A percentile compares a stretch with the other conserved stretches of the same genome.
phyloP scores from a whole-genome alignment of 495 filamentous ascomycete genomes.

The Hypomontagnella submonticulosa region DNA sequence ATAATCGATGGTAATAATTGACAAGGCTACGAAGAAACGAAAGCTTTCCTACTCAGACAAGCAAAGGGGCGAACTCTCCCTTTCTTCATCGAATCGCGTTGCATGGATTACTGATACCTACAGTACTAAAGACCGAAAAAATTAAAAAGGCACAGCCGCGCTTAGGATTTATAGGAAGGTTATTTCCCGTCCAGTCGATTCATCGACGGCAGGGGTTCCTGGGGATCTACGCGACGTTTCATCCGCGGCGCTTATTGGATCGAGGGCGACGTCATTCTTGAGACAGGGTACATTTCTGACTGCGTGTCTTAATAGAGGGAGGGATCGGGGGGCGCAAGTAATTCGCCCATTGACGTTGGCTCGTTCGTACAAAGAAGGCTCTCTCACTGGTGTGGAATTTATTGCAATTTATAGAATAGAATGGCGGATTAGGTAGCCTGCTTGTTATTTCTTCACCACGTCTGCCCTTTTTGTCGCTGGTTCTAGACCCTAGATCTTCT shows the following conservation, averaged over 20 bases:
- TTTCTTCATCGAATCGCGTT: constrained; percentile 23
- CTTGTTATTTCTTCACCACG: too few relatives aligned
- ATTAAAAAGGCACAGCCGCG: constrained; percentile 39
- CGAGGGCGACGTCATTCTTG: constrained; percentile 34
- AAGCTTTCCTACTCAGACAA: too few relatives aligned
- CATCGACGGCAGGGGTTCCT: constrained; percentile 29
- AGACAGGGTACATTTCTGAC: constrained; percentile 16
- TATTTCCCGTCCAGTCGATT: constrained; percentile 32
- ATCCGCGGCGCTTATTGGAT: constrained; percentile 30
- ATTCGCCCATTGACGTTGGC: too few relatives aligned
- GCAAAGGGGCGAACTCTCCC: not conserved
- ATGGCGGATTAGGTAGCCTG: too few relatives aligned
- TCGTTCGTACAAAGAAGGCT: too few relatives aligned
- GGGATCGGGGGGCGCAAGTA: constrained; percentile 3
- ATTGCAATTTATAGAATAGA: too few relatives aligned
- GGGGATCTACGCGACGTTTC: constrained; percentile 38
- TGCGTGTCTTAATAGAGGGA: not conserved
- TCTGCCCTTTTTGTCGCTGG: too few relatives aligned
- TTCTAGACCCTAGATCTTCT: too few relatives aligned
- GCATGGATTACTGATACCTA: constrained; percentile 10
- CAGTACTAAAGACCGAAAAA: too few relatives aligned
- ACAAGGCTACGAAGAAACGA: too few relatives aligned
- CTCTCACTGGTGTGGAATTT: too few relatives aligned
- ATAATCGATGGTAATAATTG: too few relatives aligned
- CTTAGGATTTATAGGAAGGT: constrained; percentile 6